Conservation (phyloP, 2,329 filamentous ascomycete genomes). For the Fusarium sp. region DNA sequence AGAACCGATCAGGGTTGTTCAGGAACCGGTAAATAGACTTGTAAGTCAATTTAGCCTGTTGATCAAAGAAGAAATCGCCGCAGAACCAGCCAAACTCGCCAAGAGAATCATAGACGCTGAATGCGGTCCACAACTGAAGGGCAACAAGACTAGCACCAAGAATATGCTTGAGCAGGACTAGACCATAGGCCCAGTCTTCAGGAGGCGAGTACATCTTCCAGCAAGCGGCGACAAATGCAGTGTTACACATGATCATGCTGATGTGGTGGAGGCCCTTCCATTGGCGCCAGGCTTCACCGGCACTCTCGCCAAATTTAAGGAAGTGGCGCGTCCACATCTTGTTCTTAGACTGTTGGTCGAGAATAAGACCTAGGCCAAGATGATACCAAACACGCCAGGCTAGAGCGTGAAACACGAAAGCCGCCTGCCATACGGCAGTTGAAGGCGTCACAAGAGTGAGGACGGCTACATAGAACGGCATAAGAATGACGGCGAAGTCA, state of each 20-base stretch:
- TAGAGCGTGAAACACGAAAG: conserved; percentile 84
- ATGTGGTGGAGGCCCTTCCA: conserved; percentile 98
- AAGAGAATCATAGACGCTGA: conserved; percentile 93
- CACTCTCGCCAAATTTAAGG: conserved; percentile 92
- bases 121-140: conserved; percentile 90
- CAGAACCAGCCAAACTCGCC: conserved; percentile 99
- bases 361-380: conserved; percentile 83
- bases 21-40: conserved; percentile 97
- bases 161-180: conserved; percentile 86
- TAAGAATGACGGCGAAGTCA: conserved; percentile 81
- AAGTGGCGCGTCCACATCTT: conserved; percentile 98
- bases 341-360: conserved; percentile 85
- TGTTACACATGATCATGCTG: conserved; percentile 89
- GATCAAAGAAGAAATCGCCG: conserved; percentile 97
- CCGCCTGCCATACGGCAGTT: conserved; percentile 76
- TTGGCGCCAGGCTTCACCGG: conserved; percentile 93
- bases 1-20: conserved; percentile 95
- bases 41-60: conserved; percentile 88
- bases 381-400: conserved; percentile 93
- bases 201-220: conserved; percentile 98
- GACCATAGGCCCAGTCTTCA: conserved; percentile 85
- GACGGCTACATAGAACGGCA: conserved; percentile 78
- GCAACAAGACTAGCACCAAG: conserved; percentile 82
- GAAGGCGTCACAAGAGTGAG: conserved; percentile 81
- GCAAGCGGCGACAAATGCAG: conserved; percentile 87